Conservation (phyloP, 805 yeast genomes). For the Komagataella populi region DNA sequence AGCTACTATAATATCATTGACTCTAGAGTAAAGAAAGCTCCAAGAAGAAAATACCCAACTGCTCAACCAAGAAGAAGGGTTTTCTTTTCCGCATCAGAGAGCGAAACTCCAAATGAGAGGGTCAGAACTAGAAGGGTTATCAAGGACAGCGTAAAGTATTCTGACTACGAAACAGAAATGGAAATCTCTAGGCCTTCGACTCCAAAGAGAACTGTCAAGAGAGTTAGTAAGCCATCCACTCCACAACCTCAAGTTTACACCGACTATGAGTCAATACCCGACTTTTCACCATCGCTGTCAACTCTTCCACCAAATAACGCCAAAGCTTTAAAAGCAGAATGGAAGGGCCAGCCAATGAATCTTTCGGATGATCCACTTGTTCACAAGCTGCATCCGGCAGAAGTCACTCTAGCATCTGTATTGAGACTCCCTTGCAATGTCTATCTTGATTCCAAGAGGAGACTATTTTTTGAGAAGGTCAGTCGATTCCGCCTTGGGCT, state of each 20-base stretch:
- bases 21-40: slow-evolving; percentile 4
- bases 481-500: slow-evolving; percentile 51
- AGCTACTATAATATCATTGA: slow-evolving; percentile 30
- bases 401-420: slow-evolving; percentile 72
- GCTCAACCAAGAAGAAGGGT: slow-evolving; percentile 11
- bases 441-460: slow-evolving; percentile 66
- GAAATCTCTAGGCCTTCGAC: slow-evolving; percentile 16
- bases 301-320: slow-evolving; percentile 51
- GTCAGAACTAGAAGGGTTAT: slow-evolving; percentile 48
- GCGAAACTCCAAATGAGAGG: slow-evolving; percentile 25
- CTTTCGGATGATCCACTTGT: slow-evolving; percentile 64
- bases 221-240: slow-evolving; percentile 21
- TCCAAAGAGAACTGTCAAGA: slow-evolving; percentile 21
- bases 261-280: slow-evolving; percentile 64
- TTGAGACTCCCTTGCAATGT: slow-evolving; percentile 79
- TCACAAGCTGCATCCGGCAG: slow-evolving; percentile 80
- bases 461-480: slow-evolving; percentile 83
- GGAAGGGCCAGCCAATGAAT: slow-evolving; percentile 99
- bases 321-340: slow-evolving; percentile 75
- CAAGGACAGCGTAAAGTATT: slow-evolving; percentile 22
- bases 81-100: slow-evolving; percentile 9
- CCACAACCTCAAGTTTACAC: slow-evolving; percentile 35
- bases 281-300: slow-evolving; percentile 61
- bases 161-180: slow-evolving; percentile 14
- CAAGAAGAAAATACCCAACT: slow-evolving; percentile 11